These are phyloP conservation scores for Euphorbia tirucalli DNA, from an alignment of 345 rosid species.

Conservation along the genomic window DNA sequence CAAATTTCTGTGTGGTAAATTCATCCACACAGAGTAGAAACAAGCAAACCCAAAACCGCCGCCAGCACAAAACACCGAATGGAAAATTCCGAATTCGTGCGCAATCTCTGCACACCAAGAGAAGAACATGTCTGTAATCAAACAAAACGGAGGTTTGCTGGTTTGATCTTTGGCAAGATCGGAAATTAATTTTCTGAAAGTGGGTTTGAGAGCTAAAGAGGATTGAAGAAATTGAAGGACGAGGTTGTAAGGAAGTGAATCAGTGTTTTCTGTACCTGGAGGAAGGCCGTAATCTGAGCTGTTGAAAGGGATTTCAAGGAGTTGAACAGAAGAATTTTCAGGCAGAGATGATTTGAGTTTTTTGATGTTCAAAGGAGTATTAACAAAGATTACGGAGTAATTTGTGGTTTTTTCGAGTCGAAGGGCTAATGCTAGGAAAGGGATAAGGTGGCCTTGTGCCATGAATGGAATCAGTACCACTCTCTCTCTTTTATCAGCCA, in stretches of 20 bases:
- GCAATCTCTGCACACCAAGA: constrained; percentile 61
- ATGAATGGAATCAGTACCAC: constrained; percentile 26
- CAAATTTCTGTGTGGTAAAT: constrained; percentile 42
- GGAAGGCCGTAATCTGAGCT: constrained; percentile 68
- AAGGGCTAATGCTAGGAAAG: constrained; percentile 21
- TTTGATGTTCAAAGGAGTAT: constrained; percentile 6
- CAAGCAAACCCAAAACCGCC: constrained; percentile 59
- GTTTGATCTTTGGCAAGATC: constrained; percentile 17
- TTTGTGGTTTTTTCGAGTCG: constrained; percentile 7
- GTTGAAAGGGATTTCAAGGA: constrained; percentile 57
- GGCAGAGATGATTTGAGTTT: constrained; percentile 37
- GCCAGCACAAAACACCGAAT: constrained; percentile 41
- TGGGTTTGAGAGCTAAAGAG: constrained; percentile 43
- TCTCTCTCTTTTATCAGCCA: constrained; percentile 7
- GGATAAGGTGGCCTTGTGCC: constrained; percentile 33
- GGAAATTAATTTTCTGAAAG: constrained; percentile 37
- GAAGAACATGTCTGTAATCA: constrained; percentile 57
- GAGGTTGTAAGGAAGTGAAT: constrained; percentile 58
- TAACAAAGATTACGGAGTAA: constrained; percentile 12
- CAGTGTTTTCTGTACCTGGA: constrained; percentile 57
- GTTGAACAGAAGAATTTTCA: constrained; percentile 43
- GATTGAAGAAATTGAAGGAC: constrained; percentile 51
- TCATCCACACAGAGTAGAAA: constrained; percentile 55
- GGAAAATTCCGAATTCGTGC: constrained; percentile 45
- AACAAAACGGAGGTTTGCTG: constrained; percentile 30